A percentile compares a stretch with the other conserved stretches of the same genome.
These are phyloP conservation scores for Annulohypoxylon stygium DNA, from an alignment of 495 filamentous ascomycete genomes.

Conservation along the genomic window DNA sequence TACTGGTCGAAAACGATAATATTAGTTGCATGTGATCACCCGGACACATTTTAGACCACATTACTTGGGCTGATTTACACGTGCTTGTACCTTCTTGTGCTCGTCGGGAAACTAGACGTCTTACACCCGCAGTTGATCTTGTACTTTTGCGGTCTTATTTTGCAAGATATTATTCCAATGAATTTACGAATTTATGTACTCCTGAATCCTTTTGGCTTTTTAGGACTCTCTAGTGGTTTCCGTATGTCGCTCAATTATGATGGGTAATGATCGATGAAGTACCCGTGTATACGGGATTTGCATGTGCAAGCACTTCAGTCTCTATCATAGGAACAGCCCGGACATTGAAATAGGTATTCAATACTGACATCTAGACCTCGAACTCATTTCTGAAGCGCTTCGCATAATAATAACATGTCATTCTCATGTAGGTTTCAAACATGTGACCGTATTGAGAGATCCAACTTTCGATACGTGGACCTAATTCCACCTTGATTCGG, in stretches of 20 bases:
- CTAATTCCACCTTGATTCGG: conserved; percentile 23
- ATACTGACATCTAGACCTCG: no score
- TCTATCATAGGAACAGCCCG: no score
- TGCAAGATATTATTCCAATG: conserved; percentile 29
- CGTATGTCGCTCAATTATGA: neutral
- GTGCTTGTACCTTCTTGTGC: conserved; percentile 45
- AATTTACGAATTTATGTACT: neutral
- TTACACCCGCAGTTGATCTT: conserved; percentile 22
- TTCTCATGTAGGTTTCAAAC: conserved; percentile 1
- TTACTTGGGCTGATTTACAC: conserved; percentile 42
- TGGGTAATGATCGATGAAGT: neutral
- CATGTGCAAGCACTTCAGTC: no score
- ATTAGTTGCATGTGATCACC: conserved; percentile 49
- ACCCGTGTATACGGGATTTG: neutral
- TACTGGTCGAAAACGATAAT: conserved; percentile 34
- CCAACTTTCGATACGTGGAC: conserved; percentile 12
- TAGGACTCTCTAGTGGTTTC: neutral
- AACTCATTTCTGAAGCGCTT: no score
- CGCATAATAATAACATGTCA: neutral
- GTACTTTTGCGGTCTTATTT: conserved; percentile 32
- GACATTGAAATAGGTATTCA: no score
- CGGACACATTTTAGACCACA: conserved; percentile 32
- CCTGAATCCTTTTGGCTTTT: conserved; percentile 5
- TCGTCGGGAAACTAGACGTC: conserved; percentile 19
- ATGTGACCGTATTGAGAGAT: conserved; percentile 2